phyloP scores from a whole-genome alignment of 164 flowering plant genomes.

The Annona squamosa region DNA sequence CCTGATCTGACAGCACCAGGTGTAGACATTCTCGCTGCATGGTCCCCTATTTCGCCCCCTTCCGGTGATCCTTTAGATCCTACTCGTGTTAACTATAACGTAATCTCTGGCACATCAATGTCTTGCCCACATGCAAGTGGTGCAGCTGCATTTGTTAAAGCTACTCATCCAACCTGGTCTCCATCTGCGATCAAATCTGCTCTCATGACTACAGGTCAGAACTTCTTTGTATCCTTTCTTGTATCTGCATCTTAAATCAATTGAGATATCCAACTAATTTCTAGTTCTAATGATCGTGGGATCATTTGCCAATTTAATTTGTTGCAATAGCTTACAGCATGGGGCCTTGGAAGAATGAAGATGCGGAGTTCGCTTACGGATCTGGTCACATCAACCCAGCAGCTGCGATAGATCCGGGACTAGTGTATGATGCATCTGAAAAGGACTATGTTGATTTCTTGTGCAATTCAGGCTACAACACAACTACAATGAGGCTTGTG shows the following conservation, averaged over 20 bases:
- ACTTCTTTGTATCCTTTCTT: no score
- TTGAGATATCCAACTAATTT: no score
- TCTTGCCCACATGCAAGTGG: conserved; percentile 44
- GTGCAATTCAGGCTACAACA: conserved; percentile 38
- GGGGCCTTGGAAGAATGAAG: conserved; percentile 25
- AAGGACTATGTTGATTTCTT: conserved; percentile 39
- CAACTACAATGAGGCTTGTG: conserved; percentile 22
- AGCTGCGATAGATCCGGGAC: conserved; percentile 41
- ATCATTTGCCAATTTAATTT: not conserved
- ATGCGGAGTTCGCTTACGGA: conserved; percentile 46
- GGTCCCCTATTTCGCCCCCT: conserved; percentile 27
- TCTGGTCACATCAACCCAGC: conserved; percentile 46
- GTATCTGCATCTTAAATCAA: no score
- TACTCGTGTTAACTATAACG: conserved; percentile 18
- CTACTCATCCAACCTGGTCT: conserved; percentile 41
- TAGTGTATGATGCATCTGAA: conserved; percentile 34
- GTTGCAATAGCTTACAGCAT: conserved; percentile 21
- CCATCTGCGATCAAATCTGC: conserved; percentile 49
- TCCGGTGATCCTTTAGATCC: conserved; percentile 12
- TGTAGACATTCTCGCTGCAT: conserved; percentile 35
- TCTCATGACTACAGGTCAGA: conserved; percentile 44
- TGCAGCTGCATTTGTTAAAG: conserved; percentile 39
- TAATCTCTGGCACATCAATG: conserved; percentile 47
- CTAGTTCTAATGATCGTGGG: no score
- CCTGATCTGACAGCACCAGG: conserved; percentile 43